phyloP scores from a whole-genome alignment of 164 flowering plant genomes.

The Vitis vinifera region DNA sequence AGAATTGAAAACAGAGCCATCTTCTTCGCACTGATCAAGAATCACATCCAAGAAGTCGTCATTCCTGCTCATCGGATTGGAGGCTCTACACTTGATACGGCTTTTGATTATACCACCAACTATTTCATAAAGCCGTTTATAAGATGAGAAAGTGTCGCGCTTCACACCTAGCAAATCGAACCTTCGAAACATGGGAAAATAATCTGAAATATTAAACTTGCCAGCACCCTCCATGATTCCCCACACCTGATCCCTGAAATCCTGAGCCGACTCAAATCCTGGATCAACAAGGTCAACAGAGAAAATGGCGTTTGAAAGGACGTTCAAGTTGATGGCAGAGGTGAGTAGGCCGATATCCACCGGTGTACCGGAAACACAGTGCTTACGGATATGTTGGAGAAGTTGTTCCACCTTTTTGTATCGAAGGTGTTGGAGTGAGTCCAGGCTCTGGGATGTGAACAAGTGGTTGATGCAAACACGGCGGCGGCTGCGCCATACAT shows the following conservation, averaged over 20 bases:
- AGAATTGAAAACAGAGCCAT: no score
- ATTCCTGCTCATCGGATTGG: no score
- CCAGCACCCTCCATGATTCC: constrained; percentile 2
- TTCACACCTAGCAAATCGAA: constrained; percentile 2
- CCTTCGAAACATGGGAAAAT: neutral
- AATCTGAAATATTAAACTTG: constrained; percentile 1
- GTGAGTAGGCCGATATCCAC: constrained; percentile 28
- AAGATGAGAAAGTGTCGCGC: neutral
- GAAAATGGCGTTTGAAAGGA: constrained; percentile 27
- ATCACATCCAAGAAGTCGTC: no score
- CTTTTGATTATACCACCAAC: neutral
- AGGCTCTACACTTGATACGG: neutral
- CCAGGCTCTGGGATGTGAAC: constrained; percentile 21
- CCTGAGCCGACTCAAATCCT: neutral
- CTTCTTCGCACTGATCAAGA: no score
- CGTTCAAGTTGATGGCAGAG: constrained; percentile 20
- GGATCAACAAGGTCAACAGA: constrained; percentile 27
- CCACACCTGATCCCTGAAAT: neutral
- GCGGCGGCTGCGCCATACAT: constrained; percentile 26
- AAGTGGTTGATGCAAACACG: constrained; percentile 18
- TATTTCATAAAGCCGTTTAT: neutral
- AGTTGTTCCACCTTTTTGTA: constrained; percentile 16
- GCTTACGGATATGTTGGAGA: neutral
- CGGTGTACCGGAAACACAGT: constrained; percentile 11
- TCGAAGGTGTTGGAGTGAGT: constrained; percentile 17